Evolutionary conservation across 805 yeast genomes (phyloP), one percentile per base, ranked within the genome.

Genomic region (Starmerella vaccinii): DNA sequence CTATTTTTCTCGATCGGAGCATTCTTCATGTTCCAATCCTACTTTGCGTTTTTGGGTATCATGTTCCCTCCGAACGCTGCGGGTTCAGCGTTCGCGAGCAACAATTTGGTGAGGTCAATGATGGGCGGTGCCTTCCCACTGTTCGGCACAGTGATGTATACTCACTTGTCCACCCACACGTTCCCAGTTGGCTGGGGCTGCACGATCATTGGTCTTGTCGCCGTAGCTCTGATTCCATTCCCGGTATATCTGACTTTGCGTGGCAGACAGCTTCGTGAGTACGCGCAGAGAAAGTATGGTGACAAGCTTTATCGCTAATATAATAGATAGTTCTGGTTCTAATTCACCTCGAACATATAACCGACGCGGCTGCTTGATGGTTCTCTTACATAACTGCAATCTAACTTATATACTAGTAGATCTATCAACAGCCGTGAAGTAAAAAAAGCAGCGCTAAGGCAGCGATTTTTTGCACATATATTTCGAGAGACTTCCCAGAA

Each of bases 131-230:
- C 74, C 1, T 78, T 79, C 69, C 82, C 83, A 37, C 67, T 82
- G 49, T 80, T 82, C 63, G 84, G 83, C 7, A 62, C 70, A 35
- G 75, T 76, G 24, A 72, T 82, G 76, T 82, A 74, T 61, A 66
- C 71, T 52, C 75, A 60, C 37, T 41, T 59, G 40, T 61, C 61
- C 12, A 62, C 60, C 15, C 35, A 64, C 2, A 71, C 68, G 38
- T 80, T 67, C 60, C 82, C 83, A 2, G 78, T 77, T 22, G 82
- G 71, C 1, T 78, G 80, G 80, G 82, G 82, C 2, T 67, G 76
- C 6, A 67, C 75, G 7, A 58, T 76, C 8, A 58, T 75, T 42
- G 78, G 73, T 0, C 72, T 74, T 54, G 57, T 74, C 40, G 58
- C 71, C 7, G 45, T 72, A 21, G 71, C 60, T 0, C 63, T 77